Evolutionary conservation across 768 basidiomycete species (phyloP), one percentile per base, ranked within the genome.

Genomic region (Mycena olivaceomarginata): DNA sequence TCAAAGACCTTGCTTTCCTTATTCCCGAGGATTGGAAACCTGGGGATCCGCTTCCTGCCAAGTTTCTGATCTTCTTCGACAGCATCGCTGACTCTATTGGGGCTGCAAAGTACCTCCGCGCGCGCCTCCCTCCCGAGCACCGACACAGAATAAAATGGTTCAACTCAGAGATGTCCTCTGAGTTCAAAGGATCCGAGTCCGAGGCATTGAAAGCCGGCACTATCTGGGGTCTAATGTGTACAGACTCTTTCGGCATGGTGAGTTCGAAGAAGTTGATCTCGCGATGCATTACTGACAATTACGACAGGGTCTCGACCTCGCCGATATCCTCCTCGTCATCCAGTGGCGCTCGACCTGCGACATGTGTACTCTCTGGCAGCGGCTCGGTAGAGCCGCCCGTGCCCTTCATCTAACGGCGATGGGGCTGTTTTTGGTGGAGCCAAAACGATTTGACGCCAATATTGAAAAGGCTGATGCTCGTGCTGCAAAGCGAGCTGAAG

Each of bases 301-400:
- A 45, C 57, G 16, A 60, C 70, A 86, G 86, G 84, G 85, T 5
- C 70, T 87, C 13, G 82, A 87, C 40, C 31, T 86, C 1, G 60
- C 82, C 16, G 81, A 83, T 72, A 82, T 87, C 13, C 41, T 64
- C 7, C 56, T 85, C 39, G 78, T 85, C 25, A 77, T 85, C 39
- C 85, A 86, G 72, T 86, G 77, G 76, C 56, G 69, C 3, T 80
- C 68, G 0, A 78, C 77, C 70, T n/a, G n/a, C n/a, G n/a, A n/a
- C n/a, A n/a, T n/a, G n/a, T n/a, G n/a, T n/a, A n/a, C n/a, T n/a
- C n/a, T 85, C 3, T 82, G 81, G 82, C 85, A 86, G 73, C 64
- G 82, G 1, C 73, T 84, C 25, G 85, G 85, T n/a, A n/a, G n/a
- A n/a, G n/a, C n/a, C n/a, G n/a, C n/a, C n/a, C n/a, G n/a, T n/a